A percentile compares a stretch with the other conserved stretches of the same genome.
Conservation (phyloP, 352 stramenopile genomes). For the Phytophthora ohioensis region DNA sequence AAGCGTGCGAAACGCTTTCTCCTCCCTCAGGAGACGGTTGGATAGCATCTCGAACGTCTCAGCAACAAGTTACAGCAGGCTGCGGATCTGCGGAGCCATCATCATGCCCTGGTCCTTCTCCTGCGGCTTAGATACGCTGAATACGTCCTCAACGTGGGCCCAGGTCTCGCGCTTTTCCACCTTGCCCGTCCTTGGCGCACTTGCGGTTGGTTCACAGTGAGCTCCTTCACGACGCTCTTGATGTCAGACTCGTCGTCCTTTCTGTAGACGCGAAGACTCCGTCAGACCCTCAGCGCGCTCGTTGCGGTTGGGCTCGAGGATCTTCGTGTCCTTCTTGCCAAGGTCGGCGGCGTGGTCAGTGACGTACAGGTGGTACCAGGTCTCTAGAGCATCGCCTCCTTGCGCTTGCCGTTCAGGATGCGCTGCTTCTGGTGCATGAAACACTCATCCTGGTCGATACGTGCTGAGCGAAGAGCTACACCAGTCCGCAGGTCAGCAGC, state of each 20-base stretch:
- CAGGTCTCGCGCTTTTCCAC: conserved; percentile 87
- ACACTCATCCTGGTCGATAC: conserved; percentile 91
- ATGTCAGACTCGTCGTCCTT: conserved; percentile 85
- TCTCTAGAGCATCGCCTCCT: conserved; percentile 93
- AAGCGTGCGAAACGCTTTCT: conserved; percentile 86
- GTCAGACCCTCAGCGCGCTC: conserved; percentile 81
- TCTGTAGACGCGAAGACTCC: conserved; percentile 82
- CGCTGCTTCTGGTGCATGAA: conserved; percentile 93
- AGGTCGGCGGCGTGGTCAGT: conserved; percentile 76
- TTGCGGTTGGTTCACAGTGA: conserved; percentile 57
- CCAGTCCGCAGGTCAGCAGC: conserved; percentile 86
- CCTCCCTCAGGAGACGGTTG: conserved; percentile 86
- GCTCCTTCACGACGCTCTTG: conserved; percentile 73
- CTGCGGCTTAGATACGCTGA: conserved; percentile 80
- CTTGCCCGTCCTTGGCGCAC: conserved; percentile 70
- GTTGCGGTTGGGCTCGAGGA: conserved; percentile 70
- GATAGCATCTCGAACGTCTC: conserved; percentile 91
- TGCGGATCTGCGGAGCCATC: conserved; percentile 92
- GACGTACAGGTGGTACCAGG: conserved; percentile 88
- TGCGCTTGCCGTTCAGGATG: conserved; percentile 90
- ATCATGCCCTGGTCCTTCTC: conserved; percentile 93
- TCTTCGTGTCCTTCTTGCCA: conserved; percentile 88
- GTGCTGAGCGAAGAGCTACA: conserved; percentile 90
- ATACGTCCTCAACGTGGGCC: conserved; percentile 87
- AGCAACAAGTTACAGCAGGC: conserved; percentile 82